These are phyloP conservation scores for Ramalina intermedia DNA, from an alignment of 495 filamentous ascomycete genomes.

Conservation along the genomic window DNA sequence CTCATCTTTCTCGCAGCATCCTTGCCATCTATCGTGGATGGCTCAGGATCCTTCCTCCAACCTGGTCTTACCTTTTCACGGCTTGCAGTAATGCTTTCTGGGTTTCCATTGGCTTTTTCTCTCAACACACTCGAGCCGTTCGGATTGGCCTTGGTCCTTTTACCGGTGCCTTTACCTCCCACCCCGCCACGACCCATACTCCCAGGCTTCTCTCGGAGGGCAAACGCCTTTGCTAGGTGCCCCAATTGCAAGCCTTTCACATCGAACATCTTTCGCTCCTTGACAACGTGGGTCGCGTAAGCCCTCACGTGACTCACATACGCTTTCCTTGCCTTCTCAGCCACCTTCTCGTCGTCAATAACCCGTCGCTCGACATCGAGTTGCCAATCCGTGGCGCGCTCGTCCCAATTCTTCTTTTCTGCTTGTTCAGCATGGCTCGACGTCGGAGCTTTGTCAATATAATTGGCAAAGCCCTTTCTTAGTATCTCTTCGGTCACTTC, in stretches of 20 bases:
- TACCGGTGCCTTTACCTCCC: conserved; percentile 9
- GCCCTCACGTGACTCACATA: conserved; percentile 88
- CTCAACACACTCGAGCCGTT: conserved; percentile 24
- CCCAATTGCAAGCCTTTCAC: conserved; percentile 81
- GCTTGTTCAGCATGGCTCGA: conserved; percentile 17
- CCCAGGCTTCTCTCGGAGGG: conserved; percentile 71
- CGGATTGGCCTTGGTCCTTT: conserved; percentile 25
- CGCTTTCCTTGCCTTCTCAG: conserved; percentile 62
- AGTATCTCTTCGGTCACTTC: conserved; percentile 46
- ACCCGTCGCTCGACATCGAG: conserved; percentile 60
- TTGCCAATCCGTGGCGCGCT: conserved; percentile 62
- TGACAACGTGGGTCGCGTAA: conserved; percentile 81
- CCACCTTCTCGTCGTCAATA: conserved; percentile 39
- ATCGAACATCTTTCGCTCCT: conserved; percentile 73
- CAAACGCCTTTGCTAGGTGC: conserved; percentile 88
- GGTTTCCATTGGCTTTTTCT: conserved; percentile 8
- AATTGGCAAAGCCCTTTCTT: conserved; percentile 42
- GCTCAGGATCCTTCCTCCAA: conserved; percentile 22
- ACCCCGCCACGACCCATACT: conserved; percentile 46
- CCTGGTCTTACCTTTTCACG: conserved; percentile 16
- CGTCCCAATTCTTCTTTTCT: conserved; percentile 43
- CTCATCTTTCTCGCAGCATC: conserved; percentile 63
- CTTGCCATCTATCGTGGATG: conserved; percentile 31
- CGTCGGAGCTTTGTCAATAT: conserved; percentile 23
- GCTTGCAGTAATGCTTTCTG: not conserved